phyloP scores from a whole-genome alignment of 140 eudicot species.

The Anethum foeniculum region DNA sequence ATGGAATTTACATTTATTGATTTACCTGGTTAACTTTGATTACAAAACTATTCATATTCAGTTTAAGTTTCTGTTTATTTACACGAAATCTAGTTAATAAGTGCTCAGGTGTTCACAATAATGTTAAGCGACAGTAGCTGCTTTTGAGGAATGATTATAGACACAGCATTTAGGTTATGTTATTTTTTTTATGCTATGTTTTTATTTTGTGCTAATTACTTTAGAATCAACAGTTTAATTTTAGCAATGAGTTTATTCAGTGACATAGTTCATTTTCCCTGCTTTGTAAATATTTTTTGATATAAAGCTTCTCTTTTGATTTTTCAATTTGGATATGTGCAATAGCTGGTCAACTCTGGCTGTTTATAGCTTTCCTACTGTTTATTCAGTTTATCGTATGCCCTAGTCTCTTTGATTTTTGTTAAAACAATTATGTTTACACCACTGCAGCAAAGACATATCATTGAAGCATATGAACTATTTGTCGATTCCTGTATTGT shows the following conservation, averaged over 20 bases:
- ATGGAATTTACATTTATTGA: background rate
- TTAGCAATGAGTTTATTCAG: background rate
- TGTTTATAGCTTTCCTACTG: background rate
- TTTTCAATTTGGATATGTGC: background rate
- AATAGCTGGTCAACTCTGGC: constrained; percentile 3
- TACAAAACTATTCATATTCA: background rate
- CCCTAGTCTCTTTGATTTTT: background rate
- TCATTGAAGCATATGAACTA: background rate
- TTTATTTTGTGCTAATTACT: background rate
- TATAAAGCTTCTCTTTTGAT: background rate
- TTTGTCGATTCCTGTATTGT: background rate
- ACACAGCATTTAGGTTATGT: background rate
- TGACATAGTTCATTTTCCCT: background rate
- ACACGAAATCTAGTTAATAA: background rate
- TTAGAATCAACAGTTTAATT: background rate
- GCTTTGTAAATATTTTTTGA: background rate
- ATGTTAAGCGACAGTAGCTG: background rate
- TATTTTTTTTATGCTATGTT: background rate
- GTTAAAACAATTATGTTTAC: background rate
- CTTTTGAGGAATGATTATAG: background rate
- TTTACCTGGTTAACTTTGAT: background rate
- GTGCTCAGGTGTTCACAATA: background rate
- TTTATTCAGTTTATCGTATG: background rate
- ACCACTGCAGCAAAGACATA: background rate
- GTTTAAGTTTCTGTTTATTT: background rate